phyloP scores from a whole-genome alignment of 495 filamentous ascomycete species.

The Hamigera avellanea region DNA sequence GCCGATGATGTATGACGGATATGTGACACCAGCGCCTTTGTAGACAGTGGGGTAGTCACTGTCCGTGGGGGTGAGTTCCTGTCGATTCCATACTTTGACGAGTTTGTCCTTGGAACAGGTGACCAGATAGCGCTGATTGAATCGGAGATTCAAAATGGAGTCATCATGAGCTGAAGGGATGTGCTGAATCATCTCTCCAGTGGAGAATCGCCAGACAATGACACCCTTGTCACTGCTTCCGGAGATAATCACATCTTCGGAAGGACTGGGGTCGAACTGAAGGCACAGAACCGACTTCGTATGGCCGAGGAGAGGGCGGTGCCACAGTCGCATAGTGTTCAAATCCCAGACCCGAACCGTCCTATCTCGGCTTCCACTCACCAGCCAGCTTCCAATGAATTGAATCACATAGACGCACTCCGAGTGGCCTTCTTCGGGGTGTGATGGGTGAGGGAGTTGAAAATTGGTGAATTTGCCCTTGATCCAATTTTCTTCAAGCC shows the following conservation, averaged over 20 bases:
- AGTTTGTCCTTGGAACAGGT: slow-evolving; percentile 96
- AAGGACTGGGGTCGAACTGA: slow-evolving; percentile 87
- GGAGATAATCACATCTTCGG: slow-evolving; percentile 84
- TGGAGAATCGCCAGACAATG: slow-evolving; percentile 89
- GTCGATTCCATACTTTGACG: slow-evolving; percentile 90
- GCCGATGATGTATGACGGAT: slow-evolving; percentile 45
- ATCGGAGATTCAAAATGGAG: slow-evolving; percentile 90
- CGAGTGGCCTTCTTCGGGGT: slow-evolving; percentile 70
- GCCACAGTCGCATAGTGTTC: slow-evolving; percentile 61
- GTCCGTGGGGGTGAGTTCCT: slow-evolving; percentile 52
- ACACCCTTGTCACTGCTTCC: slow-evolving; percentile 86
- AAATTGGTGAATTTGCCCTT: slow-evolving; percentile 73
- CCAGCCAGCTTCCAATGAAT: slow-evolving; percentile 71
- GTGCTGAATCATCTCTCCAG: slow-evolving; percentile 64
- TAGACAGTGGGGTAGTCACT: slow-evolving; percentile 48
- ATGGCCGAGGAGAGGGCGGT: slow-evolving; percentile 64
- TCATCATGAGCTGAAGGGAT: slow-evolving; percentile 70
- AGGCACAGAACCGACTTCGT: slow-evolving; percentile 82
- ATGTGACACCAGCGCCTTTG: slow-evolving; percentile 24
- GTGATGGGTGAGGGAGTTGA: slow-evolving; percentile 73
- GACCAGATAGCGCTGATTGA: slow-evolving; percentile 80
- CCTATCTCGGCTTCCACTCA: slow-evolving; percentile 84
- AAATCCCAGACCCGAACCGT: slow-evolving; percentile 88
- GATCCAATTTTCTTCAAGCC: slow-evolving; percentile 86
- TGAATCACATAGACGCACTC: slow-evolving; percentile 97